Conservation (phyloP, 2,329 filamentous ascomycete species). For the Neoscytalidium dimidiatum region DNA sequence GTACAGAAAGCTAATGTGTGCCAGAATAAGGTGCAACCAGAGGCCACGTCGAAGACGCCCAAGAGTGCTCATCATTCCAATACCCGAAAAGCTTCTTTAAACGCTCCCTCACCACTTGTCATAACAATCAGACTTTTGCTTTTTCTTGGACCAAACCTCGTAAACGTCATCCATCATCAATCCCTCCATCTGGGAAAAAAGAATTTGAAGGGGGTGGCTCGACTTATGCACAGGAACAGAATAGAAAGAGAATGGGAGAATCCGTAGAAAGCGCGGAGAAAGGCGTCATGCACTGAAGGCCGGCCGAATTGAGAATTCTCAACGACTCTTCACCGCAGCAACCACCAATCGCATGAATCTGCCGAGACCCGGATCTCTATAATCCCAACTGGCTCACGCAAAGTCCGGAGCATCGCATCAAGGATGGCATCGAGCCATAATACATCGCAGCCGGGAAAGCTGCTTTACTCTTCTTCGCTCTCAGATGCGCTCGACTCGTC, state of each 20-base stretch:
- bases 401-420: not conserved
- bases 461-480: slow-evolving; percentile 45
- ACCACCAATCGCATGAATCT: not conserved
- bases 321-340: not conserved
- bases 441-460: not conserved
- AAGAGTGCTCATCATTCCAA: slow-evolving; percentile 3
- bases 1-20: slow-evolving; percentile 11
- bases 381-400: not conserved
- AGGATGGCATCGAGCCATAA: not conserved
- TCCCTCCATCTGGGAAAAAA: not conserved
- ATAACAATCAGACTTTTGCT: slow-evolving; percentile 17
- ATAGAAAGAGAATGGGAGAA: slow-evolving; percentile 5
- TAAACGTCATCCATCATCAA: slow-evolving; percentile 24
- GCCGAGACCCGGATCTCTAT: not conserved
- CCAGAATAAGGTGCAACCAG: slow-evolving; percentile 2
- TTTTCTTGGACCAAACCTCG: slow-evolving; percentile 24
- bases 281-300: slow-evolving; percentile 7
- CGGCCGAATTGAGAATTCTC: not conserved
- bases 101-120: slow-evolving; percentile 21
- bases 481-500: slow-evolving; percentile 59
- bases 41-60: not conserved
- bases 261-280: not conserved
- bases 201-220: slow-evolving; percentile 24
- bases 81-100: not conserved
- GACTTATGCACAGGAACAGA: slow-evolving; percentile 26